Percentiles rank a stretch among this genome's conserved stretches.
phyloP scores from a whole-genome alignment of 2,329 filamentous ascomycete species.

The Cladobotryum mycophilum region DNA sequence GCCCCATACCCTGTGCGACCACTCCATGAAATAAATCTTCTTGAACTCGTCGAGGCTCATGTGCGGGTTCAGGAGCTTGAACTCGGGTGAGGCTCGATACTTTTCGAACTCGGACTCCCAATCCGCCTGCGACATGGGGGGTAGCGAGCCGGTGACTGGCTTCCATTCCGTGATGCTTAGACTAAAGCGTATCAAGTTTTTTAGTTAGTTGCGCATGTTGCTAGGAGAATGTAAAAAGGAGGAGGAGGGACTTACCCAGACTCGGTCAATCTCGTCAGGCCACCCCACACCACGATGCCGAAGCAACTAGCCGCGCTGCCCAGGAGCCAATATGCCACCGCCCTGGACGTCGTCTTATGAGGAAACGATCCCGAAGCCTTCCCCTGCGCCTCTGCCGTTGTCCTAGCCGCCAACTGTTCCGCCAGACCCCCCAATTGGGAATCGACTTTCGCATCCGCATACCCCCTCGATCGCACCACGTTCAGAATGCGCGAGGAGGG shows the following conservation, averaged over 20 bases:
- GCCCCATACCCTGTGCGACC: constrained; percentile 92
- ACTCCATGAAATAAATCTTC: constrained; percentile 99
- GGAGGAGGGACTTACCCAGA: constrained; percentile 61
- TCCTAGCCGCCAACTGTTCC: constrained; percentile 19
- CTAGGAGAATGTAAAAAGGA: neutral
- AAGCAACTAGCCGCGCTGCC: constrained; percentile 91
- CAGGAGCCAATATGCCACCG: constrained; percentile 86
- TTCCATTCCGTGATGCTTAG: constrained; percentile 99
- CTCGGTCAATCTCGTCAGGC: constrained; percentile 87
- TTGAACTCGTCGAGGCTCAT: constrained; percentile 96
- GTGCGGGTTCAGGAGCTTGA: constrained; percentile 81
- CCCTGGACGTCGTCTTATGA: constrained; percentile 64
- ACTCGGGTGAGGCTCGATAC: constrained; percentile 90
- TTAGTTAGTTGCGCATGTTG: neutral
- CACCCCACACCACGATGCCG: constrained; percentile 92
- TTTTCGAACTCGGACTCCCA: constrained; percentile 93
- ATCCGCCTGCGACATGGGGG: constrained; percentile 68
- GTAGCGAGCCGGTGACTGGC: constrained; percentile 86
- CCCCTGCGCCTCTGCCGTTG: constrained; percentile 11
- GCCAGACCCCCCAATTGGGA: constrained; percentile 23
- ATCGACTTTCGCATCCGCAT: constrained; percentile 28
- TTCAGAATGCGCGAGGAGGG: constrained; percentile 36
- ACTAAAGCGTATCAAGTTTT: constrained; percentile 38
- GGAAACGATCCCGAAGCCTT: constrained; percentile 40
- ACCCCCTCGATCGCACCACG: constrained; percentile 33